A percentile compares a stretch with the other conserved stretches of the same genome.
These are phyloP conservation scores for Geotrichum citri-aurantii DNA, from an alignment of 1,139 yeast species.

Conservation along the genomic window DNA sequence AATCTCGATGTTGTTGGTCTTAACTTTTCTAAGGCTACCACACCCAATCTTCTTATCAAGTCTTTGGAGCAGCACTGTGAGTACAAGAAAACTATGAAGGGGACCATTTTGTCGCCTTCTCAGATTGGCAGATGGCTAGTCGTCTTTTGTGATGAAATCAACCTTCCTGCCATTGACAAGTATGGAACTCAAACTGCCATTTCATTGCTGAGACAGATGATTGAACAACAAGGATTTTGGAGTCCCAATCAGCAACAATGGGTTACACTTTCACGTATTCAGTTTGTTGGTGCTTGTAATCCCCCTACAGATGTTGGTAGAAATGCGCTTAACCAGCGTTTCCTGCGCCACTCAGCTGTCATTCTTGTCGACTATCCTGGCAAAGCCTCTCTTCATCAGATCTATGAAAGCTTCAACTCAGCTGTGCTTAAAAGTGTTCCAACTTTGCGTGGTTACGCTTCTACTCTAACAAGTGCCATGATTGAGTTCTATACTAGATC, in stretches of 20 bases:
- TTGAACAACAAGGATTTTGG: constrained; percentile 80
- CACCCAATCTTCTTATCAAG: constrained; percentile 55
- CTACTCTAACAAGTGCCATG: constrained; percentile 59
- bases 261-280: constrained; percentile 62
- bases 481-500: constrained; percentile 53
- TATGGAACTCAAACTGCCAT: constrained; percentile 74
- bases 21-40: constrained; percentile 80
- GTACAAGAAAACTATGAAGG: constrained; percentile 50
- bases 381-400: constrained; percentile 53
- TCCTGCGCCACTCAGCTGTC: constrained; percentile 62
- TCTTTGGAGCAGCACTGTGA: constrained; percentile 70
- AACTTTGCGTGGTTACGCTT: constrained; percentile 49
- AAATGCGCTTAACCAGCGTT: constrained; percentile 51
- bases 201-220: constrained; percentile 68
- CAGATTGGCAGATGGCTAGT: constrained; percentile 68
- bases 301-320: constrained; percentile 84
- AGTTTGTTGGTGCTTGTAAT: constrained; percentile 92
- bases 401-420: constrained; percentile 54
- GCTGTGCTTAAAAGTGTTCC: constrained; percentile 65
- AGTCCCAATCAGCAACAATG: constrained; percentile 52
- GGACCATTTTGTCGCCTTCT: constrained; percentile 54
- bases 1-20: constrained; percentile 58
- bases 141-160: constrained; percentile 88
- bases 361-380: constrained; percentile 82
- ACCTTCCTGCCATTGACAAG: constrained; percentile 67